Evolutionary conservation across 805 yeast genomes (phyloP), one percentile per base, ranked within the genome.

Genomic region (Barnettozyma sucrosica): DNA sequence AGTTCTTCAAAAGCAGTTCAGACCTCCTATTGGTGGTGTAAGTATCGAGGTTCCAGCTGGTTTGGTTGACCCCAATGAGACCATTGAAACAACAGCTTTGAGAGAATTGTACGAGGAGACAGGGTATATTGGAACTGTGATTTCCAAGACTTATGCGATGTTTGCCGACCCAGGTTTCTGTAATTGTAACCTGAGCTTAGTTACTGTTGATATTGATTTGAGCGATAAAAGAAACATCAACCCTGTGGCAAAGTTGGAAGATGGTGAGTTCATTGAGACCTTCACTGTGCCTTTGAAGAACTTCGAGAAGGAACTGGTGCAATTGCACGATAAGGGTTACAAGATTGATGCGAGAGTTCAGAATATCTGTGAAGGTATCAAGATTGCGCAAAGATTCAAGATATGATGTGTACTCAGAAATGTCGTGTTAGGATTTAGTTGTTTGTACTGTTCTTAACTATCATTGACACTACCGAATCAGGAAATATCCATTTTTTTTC

Each of bases 11-110:
- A 88, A 87, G 62, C 99, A 92, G 64, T 92, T 85, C 68, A 76
- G 99, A 48, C 97, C 98, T 1, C 98, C 99, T 1, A 85, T 85
- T 3, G 83, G 76, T 45, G 92, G 89, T 18, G 88, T 92, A 7
- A 84, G 95, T 59, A 81, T 92, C 52, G 99, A 92, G 66, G 76
- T 90, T 63, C 99, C 99, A 1, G 99, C 99, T 0, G 99, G 99
- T 0, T 71, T 92, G 52, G 77, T 93, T 37, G 99, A 92, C 64
- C 88, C 90, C 1, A 75, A 79, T 45, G 98, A 93, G 64, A 64
- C 83, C 1, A 66, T 88, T 24, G 89, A 81, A 54, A 66, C 77
- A 5, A 89, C 97, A 34, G 98, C 99, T 0, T 71, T 82, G 45
- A 76, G 99, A 52, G 99, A 92, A 64, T 68, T 92, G 53, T 76